Evolutionary conservation across 129 eudicot genomes (phyloP), one percentile per base, ranked within the genome.

Genomic region (Smallanthus sonchifolius): DNA sequence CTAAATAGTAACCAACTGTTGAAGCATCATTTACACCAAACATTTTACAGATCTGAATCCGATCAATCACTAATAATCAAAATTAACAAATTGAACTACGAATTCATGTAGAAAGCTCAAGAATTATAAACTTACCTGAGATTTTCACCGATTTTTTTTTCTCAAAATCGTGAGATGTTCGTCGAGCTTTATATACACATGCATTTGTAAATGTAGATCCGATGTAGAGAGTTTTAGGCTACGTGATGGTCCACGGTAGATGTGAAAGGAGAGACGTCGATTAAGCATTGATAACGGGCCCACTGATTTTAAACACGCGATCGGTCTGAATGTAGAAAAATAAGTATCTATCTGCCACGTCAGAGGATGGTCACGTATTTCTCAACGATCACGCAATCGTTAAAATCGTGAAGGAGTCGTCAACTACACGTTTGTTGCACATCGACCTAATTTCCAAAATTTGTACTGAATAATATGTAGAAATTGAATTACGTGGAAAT

Each of bases 11-110:
- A 76, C 81, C 52, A 63, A 70, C 69, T 51, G 73, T 52, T 35
- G 64, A 75, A 80, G 43, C 71, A 48, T 17, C 82, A 40, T 63
- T 77, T 80, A 59, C 82, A 72, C 74, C 76, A 39, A 77, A 56
- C 79, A 45, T 52, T 17, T 42, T 56, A 62, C 81, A 80, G 90
- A 86, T 86, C 90, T 83, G 79, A 82, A 79, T 85, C 86, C 77
- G 47, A 62, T 62, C 37, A 70, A 61, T 35, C 39, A 44, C 7
- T 68, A 59, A 17, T n/a, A 69, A 10, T 34, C 54, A 15, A 69
- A 47, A 61, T 7, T 11, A n/a, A 36, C 51, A 65, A 52, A 4
- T 70, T 69, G 51, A 69, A 48, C 13, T 76, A 7, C 11, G 56
- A 77, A 34, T 34, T 56, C 11, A 60, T 56, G 24, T 19, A 11